Evolutionary conservation across 2,329 filamentous ascomycete species (phyloP).

Genomic region (Davidsoniella virescens): DNA sequence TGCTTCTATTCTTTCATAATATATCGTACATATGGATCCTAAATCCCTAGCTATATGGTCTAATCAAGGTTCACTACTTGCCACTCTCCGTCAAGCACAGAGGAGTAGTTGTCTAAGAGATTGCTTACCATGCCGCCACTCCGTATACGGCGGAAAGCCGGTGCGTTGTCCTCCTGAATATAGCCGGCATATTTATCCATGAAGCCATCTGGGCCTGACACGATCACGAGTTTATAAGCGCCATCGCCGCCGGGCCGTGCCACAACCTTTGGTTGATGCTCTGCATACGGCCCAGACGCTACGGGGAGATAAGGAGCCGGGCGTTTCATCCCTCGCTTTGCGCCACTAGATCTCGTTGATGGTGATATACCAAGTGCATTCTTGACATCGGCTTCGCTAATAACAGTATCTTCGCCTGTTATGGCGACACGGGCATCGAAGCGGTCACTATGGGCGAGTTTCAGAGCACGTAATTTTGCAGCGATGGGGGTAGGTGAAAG

Average conservation of each 20-base stretch:
- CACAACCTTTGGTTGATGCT: conserved; percentile 11
- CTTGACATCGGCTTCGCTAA: conserved; percentile 37
- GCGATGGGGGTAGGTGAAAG: conserved; percentile 34
- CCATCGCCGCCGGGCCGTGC: conserved; percentile 15
- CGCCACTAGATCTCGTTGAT: conserved; percentile 20
- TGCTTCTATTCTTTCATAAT: background rate
- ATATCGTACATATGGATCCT: background rate
- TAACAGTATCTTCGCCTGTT: conserved; percentile 58
- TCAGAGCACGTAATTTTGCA: conserved; percentile 45
- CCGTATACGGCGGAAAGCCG: conserved; percentile 9
- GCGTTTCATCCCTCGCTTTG: conserved; percentile 14
- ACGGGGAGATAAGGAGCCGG: conserved; percentile 16
- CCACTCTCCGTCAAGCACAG: conserved; percentile 5
- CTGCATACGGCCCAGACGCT: conserved; percentile 15
- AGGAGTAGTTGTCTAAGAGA: conserved; percentile 7
- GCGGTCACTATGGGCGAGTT: conserved; percentile 35
- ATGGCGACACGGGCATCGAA: conserved; percentile 61
- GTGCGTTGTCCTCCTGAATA: conserved; percentile 9
- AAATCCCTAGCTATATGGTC: background rate
- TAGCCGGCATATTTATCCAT: conserved; percentile 60
- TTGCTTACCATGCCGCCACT: conserved; percentile 11
- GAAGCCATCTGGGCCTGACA: conserved; percentile 87
- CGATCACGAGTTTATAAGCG: conserved; percentile 53
- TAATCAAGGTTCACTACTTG: conserved; percentile 12
- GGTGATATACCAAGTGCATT: conserved; percentile 18